phyloP scores from a whole-genome alignment of 2,329 filamentous ascomycete genomes.

The Onygenales sp. region DNA sequence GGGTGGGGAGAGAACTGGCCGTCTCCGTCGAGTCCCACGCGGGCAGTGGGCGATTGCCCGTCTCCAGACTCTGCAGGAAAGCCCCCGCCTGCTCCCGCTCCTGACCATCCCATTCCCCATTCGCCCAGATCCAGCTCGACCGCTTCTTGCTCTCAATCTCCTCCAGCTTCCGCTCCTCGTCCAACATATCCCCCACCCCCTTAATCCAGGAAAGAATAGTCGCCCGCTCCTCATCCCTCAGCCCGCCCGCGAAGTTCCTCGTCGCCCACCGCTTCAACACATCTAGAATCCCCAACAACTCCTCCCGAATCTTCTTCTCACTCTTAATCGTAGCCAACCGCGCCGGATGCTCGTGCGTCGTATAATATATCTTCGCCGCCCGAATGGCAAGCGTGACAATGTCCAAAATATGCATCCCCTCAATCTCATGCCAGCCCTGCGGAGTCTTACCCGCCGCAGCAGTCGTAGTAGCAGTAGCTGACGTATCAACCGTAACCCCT shows the following conservation, averaged over 20 bases:
- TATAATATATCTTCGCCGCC: conserved; percentile 94
- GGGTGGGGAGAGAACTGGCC: conserved; percentile 37
- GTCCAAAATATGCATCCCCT: conserved; percentile 86
- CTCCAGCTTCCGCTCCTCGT: conserved; percentile 68
- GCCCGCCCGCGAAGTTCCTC: conserved; percentile 73
- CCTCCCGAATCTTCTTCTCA: conserved; percentile 74
- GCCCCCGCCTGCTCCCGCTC: conserved; percentile 71
- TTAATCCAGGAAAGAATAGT: conserved; percentile 71
- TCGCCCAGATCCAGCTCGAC: conserved; percentile 70
- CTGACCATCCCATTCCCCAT: conserved; percentile 64
- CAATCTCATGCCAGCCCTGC: conserved; percentile 72
- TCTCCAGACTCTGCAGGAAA: conserved; percentile 68
- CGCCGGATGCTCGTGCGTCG: conserved; percentile 77
- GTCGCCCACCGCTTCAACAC: conserved; percentile 85
- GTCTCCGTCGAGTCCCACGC: conserved; percentile 50
- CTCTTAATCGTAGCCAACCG: conserved; percentile 78
- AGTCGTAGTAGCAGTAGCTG: conserved; percentile 13
- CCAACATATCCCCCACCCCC: conserved; percentile 66
- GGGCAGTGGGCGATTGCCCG: conserved; percentile 50
- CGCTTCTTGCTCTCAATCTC: conserved; percentile 62
- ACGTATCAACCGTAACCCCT: conserved; percentile 29
- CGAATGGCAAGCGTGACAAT: conserved; percentile 91
- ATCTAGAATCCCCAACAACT: conserved; percentile 79
- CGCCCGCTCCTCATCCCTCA: conserved; percentile 67
- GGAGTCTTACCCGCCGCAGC: conserved; percentile 20